These are phyloP conservation scores for Sparassis latifolia DNA, from an alignment of 1,284 basidiomycete species.

Conservation along the genomic window DNA sequence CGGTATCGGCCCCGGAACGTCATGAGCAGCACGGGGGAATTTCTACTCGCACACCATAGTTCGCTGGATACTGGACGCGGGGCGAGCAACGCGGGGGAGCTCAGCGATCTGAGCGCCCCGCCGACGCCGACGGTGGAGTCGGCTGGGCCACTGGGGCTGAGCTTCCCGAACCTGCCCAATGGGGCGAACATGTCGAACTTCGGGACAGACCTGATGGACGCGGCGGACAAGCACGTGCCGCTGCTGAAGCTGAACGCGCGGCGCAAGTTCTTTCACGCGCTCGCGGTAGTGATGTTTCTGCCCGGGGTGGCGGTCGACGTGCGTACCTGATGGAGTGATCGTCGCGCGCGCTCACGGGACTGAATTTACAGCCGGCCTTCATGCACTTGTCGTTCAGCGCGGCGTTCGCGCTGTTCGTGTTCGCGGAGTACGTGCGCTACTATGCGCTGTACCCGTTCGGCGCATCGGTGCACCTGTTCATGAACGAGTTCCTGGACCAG, in stretches of 20 bases:
- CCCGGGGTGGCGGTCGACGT: conserved; percentile 92
- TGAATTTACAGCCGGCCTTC: conserved; percentile 76
- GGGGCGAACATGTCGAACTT: conserved; percentile 43
- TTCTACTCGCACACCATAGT: conserved; percentile 5
- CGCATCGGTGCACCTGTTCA: conserved; percentile 90
- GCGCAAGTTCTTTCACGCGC: conserved; percentile 94
- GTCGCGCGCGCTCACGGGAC: neutral
- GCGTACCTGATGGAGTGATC: conserved; percentile 30
- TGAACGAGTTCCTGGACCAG: conserved; percentile 95
- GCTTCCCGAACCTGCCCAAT: conserved; percentile 44
- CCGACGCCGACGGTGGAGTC: conserved; percentile 18
- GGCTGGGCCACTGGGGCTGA: conserved; percentile 31
- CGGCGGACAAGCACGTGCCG: conserved; percentile 84
- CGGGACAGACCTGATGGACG: conserved; percentile 81
- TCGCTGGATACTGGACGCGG: conserved; percentile 12
- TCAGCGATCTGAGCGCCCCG: conserved; percentile 21
- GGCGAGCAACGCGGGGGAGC: conserved; percentile 8
- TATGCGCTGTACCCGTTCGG: conserved; percentile 98
- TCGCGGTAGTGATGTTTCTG: conserved; percentile 94
- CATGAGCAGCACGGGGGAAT: conserved; percentile 15
- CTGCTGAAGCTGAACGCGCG: conserved; percentile 90
- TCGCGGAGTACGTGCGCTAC: conserved; percentile 94
- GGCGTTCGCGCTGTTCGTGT: conserved; percentile 92
- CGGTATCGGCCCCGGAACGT: conserved; percentile 49
- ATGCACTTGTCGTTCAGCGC: conserved; percentile 91